A percentile compares a stretch with the other conserved stretches of the same genome.
Conservation (phyloP, 2,329 filamentous ascomycete genomes). For the Colletotrichum cereale region DNA sequence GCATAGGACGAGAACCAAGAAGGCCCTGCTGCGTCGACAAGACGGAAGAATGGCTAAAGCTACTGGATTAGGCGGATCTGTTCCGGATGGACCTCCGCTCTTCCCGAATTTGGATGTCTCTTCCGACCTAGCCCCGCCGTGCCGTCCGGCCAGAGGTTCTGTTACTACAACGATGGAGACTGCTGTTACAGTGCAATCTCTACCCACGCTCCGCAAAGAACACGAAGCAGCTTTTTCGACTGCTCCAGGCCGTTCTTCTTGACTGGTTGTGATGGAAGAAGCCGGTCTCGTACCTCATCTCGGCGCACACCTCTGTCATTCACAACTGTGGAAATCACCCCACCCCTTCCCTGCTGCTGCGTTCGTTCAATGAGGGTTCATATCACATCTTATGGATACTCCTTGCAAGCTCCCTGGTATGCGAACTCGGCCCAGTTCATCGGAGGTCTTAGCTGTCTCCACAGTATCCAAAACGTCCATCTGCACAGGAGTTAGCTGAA, state of each 20-base stretch:
- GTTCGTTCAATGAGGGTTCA: not conserved
- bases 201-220: not conserved
- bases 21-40: not conserved
- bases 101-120: constrained; percentile 33
- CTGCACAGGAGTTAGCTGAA: constrained; percentile 20
- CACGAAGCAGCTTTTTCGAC: constrained; percentile 1
- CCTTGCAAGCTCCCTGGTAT: constrained; percentile 1
- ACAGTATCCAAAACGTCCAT: constrained; percentile 32
- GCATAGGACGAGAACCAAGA: not conserved
- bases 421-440: constrained; percentile 8
- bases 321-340: not conserved
- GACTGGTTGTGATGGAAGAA: not conserved
- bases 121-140: constrained; percentile 19
- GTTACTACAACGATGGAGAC: constrained; percentile 27
- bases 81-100: constrained; percentile 31
- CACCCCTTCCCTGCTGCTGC: not conserved
- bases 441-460: constrained; percentile 16
- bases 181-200: constrained; percentile 16
- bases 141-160: constrained; percentile 6
- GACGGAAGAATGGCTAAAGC: constrained; percentile 12
- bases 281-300: not conserved
- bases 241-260: not conserved
- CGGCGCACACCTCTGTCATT: not conserved
- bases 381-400: not conserved
- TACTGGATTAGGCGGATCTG: constrained; percentile 27